Evolutionary conservation across 2,329 filamentous ascomycete genomes (phyloP).

Genomic region (Penicillium sp.): DNA sequence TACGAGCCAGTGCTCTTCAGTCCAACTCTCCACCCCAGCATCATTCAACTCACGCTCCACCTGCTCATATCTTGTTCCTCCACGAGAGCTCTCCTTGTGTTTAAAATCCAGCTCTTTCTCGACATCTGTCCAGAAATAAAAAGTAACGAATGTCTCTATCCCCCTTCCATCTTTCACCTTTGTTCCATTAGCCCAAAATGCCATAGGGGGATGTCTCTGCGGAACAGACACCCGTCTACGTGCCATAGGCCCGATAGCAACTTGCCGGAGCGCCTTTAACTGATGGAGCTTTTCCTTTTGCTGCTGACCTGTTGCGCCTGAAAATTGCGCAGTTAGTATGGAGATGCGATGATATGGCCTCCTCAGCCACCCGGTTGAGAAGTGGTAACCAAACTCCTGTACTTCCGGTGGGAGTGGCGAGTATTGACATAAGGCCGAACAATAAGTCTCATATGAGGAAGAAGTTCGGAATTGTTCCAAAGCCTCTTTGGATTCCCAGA

Average conservation of each 20-base stretch:
- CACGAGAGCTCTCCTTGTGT: background rate
- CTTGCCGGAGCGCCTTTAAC: background rate
- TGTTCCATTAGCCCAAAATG: background rate
- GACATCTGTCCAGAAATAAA: background rate
- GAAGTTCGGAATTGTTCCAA: background rate
- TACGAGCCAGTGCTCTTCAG: slow-evolving; percentile 1
- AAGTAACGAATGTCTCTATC: background rate
- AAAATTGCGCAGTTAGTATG: background rate
- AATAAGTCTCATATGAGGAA: background rate
- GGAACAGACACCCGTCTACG: background rate
- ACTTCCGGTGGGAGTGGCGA: background rate
- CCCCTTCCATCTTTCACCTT: background rate
- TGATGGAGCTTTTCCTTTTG: background rate
- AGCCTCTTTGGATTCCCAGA: background rate
- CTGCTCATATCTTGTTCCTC: background rate
- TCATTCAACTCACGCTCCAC: slow-evolving; percentile 1
- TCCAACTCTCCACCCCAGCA: background rate
- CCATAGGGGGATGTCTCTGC: background rate
- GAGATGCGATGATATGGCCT: background rate
- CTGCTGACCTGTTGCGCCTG: background rate
- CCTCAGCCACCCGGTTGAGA: background rate
- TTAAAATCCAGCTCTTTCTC: background rate
- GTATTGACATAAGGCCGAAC: background rate
- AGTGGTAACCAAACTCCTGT: background rate
- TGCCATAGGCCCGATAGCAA: background rate